These are phyloP conservation scores for Flaveria ramosissima DNA, from an alignment of 129 eudicot species.

Conservation along the genomic window DNA sequence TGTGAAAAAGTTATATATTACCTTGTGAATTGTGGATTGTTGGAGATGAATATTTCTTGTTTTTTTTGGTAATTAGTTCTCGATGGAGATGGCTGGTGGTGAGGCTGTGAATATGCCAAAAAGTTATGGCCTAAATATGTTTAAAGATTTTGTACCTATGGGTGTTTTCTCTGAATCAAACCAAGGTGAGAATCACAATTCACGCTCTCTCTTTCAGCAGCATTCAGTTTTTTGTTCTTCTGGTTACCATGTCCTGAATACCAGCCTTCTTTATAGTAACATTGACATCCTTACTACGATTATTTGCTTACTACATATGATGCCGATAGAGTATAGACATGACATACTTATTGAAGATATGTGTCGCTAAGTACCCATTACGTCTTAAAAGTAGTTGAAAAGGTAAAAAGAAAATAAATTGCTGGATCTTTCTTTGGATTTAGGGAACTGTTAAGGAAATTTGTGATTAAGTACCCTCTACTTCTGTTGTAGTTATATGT, in stretches of 20 bases:
- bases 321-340: not conserved
- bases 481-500: slow-evolving; percentile 13
- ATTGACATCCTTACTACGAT: not conserved
- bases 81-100: slow-evolving; percentile 70
- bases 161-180: slow-evolving; percentile 65
- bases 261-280: not conserved
- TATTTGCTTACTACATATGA: not conserved
- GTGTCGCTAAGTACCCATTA: not conserved
- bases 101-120: slow-evolving; percentile 53
- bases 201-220: slow-evolving; percentile 1
- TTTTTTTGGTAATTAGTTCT: slow-evolving; percentile 45
- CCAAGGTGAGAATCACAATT: slow-evolving; percentile 52
- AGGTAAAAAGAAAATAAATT: not conserved
- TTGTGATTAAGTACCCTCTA: not conserved
- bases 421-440: not conserved
- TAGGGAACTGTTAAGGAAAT: not conserved
- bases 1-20: not conserved
- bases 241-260: not conserved
- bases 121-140: slow-evolving; percentile 46
- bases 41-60: not conserved
- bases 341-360: not conserved
- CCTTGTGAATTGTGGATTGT: slow-evolving; percentile 11
- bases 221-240: not conserved
- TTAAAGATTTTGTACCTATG: slow-evolving; percentile 63
- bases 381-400: no score